Conservation (phyloP, 139 green algal genomes). For the Coccomyxa sp. region DNA sequence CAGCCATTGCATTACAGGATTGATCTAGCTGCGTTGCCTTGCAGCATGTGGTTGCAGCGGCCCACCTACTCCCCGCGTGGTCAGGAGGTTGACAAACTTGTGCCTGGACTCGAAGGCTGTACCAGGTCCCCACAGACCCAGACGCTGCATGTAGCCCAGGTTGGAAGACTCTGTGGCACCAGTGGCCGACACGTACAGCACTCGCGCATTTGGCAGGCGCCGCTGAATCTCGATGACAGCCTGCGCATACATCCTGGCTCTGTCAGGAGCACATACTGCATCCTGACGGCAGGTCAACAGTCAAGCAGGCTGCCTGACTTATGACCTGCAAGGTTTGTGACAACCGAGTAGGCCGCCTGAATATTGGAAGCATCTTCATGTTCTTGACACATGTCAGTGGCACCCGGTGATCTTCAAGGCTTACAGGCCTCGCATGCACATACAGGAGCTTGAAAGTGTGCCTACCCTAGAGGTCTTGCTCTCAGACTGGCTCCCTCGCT, state of each 20-base stretch:
- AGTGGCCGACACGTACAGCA: slow-evolving; percentile 64
- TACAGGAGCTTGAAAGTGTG: too few relatives aligned
- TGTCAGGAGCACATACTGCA: not conserved
- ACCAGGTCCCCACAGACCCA: slow-evolving; percentile 55
- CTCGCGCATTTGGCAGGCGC: slow-evolving; percentile 32
- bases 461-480: slow-evolving; percentile 40
- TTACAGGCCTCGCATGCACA: too few relatives aligned
- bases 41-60: too few relatives aligned
- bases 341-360: too few relatives aligned
- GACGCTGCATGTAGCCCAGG: slow-evolving; percentile 60
- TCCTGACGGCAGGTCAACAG: too few relatives aligned
- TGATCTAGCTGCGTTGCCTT: too few relatives aligned
- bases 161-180: slow-evolving; percentile 53
- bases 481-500: slow-evolving; percentile 8
- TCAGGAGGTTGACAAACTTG: not conserved
- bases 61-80: not conserved
- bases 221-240: slow-evolving; percentile 51
- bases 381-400: too few relatives aligned
- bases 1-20: too few relatives aligned
- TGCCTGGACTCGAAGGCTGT: slow-evolving; percentile 32
- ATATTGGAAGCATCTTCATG: too few relatives aligned
- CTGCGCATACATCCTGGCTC: slow-evolving; percentile 1
- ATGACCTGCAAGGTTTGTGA: too few relatives aligned
- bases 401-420: too few relatives aligned
- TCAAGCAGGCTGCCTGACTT: too few relatives aligned